Base-by-base conservation (phyloP, 2,329 filamentous ascomycete species). In the Trichoderma koningii region DNA sequence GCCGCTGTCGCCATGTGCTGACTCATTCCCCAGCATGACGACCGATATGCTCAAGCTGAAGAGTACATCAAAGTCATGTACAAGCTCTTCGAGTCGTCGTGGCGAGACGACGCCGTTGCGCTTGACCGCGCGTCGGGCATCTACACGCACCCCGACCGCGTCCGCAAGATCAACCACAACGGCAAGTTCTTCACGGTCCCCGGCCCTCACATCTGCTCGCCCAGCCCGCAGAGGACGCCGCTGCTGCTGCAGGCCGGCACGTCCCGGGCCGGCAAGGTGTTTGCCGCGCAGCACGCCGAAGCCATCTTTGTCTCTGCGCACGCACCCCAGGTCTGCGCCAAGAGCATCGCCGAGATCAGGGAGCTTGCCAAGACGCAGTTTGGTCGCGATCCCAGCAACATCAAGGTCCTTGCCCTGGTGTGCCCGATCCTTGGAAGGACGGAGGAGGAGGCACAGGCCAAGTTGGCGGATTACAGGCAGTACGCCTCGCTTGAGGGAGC, bases 231-330 rank as follows among this genome's bases (percentile, higher is more conserved):
- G 70, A 78, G 89, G 3, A 90, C 88, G 1, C 89, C 89, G 0
- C 79, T 91, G 2, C 81, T 91, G 5, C 80, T 91, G 3, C 89
- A 92, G 73, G 89, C 89, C 0, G 89, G 89, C 0, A 89, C 88
- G 0, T 89, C 86, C 0, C 84, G 81, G 56, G 82, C 87, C 0
- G 89, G 88, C 2, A 89, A 88, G 73, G 74, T 77, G 0, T 91
- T 92, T 69, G 88, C 87, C 0, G 87, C 88, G 0, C 84, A 87
- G 68, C 87, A 91, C 71, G 89, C 89, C 0, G 89, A 92, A 71
- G 88, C 84, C 2, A 88, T 91, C 57, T 91, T 91, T 69, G 83
- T 90, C 0, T 87, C 85, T 0, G 86, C 86, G 0, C 88, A 90
- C 72, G 83, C 83, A 1, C 86, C 89, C 0, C 77, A 79, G 1